Evolutionary conservation across 2,329 filamentous ascomycete genomes (phyloP).

Genomic region (Colletotrichum sp.): DNA sequence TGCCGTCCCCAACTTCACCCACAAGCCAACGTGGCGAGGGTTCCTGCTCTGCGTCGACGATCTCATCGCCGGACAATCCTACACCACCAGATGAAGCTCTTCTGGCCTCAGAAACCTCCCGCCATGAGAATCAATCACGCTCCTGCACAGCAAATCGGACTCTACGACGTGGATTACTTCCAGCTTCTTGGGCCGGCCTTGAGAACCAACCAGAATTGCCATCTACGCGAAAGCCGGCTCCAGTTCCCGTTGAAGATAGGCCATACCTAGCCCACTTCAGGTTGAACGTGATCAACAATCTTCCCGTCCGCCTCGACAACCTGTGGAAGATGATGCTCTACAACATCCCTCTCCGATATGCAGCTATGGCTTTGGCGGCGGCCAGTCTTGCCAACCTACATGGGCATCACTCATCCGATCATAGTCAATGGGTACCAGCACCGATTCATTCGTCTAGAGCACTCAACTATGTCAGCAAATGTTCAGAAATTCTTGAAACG

Average conservation of each 20-base stretch:
- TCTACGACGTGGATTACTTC: not conserved
- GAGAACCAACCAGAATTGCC: not conserved
- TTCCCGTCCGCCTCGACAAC: not conserved
- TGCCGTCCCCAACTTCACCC: not conserved
- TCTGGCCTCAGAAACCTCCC: not conserved
- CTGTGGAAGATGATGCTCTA: not conserved
- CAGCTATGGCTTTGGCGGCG: not conserved
- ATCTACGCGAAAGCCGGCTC: not conserved
- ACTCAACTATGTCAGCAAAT: not conserved
- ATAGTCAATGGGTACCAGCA: not conserved
- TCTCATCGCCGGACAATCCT: not conserved
- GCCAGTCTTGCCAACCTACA: not conserved
- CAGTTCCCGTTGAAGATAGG: not conserved
- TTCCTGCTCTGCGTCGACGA: not conserved
- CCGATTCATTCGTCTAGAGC: not conserved
- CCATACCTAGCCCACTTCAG: not conserved
- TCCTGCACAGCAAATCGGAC: not conserved
- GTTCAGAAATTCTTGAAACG: not conserved
- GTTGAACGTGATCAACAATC: not conserved
- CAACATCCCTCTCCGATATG: not conserved
- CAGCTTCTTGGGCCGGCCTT: not conserved
- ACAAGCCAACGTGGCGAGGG: not conserved
- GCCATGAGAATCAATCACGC: not conserved
- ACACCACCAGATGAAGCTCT: not conserved
- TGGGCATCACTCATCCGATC: not conserved